phyloP scores from a whole-genome alignment of 1,139 yeast species.

The Geotrichum aggregatum region DNA sequence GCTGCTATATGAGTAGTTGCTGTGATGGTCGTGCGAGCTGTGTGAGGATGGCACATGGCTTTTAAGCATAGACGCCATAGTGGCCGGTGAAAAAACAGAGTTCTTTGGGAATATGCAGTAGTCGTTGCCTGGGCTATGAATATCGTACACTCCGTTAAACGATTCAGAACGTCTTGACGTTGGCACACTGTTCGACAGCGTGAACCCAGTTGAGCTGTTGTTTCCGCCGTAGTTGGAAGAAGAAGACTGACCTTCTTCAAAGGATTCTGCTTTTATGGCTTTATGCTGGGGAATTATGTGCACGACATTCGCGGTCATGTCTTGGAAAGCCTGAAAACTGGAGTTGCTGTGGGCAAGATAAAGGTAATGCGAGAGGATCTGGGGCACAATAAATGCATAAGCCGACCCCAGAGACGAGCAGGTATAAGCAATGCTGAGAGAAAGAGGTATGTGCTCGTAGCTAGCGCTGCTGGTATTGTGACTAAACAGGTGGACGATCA shows the following conservation, averaged over 20 bases:
- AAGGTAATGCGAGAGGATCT: conserved; percentile 9
- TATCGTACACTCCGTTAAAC: conserved; percentile 5
- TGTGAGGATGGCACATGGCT: too few relatives aligned
- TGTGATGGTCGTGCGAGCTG: too few relatives aligned
- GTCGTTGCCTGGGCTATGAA: conserved; percentile 5
- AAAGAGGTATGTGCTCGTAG: neutral
- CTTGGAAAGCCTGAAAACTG: neutral
- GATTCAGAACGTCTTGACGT: too few relatives aligned
- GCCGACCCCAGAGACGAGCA: conserved; percentile 17
- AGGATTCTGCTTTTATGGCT: conserved; percentile 13
- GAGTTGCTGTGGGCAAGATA: conserved; percentile 5
- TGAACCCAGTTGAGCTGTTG: too few relatives aligned
- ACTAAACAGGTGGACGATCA: conserved; percentile 8
- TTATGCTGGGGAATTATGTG: conserved; percentile 17
- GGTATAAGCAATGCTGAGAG: conserved; percentile 11
- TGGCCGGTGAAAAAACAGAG: neutral
- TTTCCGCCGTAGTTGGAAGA: too few relatives aligned
- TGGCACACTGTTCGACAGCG: too few relatives aligned
- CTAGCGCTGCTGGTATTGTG: neutral
- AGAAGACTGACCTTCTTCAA: neutral
- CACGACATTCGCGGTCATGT: conserved; percentile 13
- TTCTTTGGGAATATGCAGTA: conserved; percentile 5
- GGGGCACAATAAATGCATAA: conserved; percentile 11
- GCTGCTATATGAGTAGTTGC: too few relatives aligned
- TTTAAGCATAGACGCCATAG: conserved; percentile 4